Base-by-base conservation (phyloP, 1,284 basidiomycete genomes). In the Cystobasidium sp. region DNA sequence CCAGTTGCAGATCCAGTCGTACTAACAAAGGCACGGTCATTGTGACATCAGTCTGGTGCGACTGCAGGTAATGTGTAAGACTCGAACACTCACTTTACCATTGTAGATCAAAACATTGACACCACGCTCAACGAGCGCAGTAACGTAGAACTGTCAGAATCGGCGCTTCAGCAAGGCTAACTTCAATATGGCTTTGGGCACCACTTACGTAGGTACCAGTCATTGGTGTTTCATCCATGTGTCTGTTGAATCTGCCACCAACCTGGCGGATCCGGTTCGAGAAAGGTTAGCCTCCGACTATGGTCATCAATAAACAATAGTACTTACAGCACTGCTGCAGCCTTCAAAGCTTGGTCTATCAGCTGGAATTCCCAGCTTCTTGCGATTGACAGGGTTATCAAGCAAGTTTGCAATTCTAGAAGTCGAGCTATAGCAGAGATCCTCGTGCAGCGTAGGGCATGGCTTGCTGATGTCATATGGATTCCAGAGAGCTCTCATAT, bases 91-190 rank as follows among this genome's bases (percentile, higher is more conserved):
- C 22, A 79, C 67, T 31, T 79, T 80, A 2, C 90, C 90, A 6
- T 88, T 88, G 77, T 91, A 91, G 75, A 92, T 88, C 64, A 93
- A 84, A 37, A 92, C 83, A 22, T 87, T 85, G 51, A 93, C 82
- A 6, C 88, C 89, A 41, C 90, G 87, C 79, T 93, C 91, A 22
- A 94, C 86, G 44, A 94, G 85, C 1, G 85, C 88, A 0, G 87
- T 85, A 70, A 93, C 84, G 79, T 93, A 88, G 81, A 24, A 59
- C 58, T 65, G 55, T 51, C 14, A 65, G n/a, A 12, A 20, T 31
- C 31, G 14, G 41, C 18, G 59, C 3, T n/a, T 58, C 55, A 56
- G 24, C 31, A 14, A 56, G 1, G 14, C 12, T 18, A 3, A n/a
- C 24, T 18, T n/a, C 2, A 14, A 8, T 7, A 3, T 14, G 24